Percentiles rank a stretch among this genome's conserved stretches.
Evolutionary conservation across 202 grass and related monocot genomes (phyloP).

Genomic region (Dendrocalamus latiflorus): DNA sequence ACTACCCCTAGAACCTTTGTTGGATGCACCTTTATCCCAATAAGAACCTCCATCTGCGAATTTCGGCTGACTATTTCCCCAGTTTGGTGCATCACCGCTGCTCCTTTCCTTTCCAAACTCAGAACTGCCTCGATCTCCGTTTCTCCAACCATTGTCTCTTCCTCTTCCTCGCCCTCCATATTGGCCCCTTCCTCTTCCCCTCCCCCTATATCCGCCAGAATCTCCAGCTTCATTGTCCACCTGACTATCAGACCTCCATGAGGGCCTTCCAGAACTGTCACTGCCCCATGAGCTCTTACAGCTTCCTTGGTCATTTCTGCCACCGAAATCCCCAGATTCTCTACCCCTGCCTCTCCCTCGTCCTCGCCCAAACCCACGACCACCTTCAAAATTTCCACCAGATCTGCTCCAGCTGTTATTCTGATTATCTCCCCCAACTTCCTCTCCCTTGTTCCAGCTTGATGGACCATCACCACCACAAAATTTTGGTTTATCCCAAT

Average conservation of each 20-base stretch:
- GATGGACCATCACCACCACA: constrained; percentile 36
- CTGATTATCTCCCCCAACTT: constrained; percentile 37
- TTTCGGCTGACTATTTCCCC: constrained; percentile 35
- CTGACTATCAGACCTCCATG: constrained; percentile 39
- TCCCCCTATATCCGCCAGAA: constrained; percentile 46
- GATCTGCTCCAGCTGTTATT: constrained; percentile 45
- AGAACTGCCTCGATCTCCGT: constrained; percentile 33
- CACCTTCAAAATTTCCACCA: constrained; percentile 44
- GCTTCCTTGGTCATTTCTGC: constrained; percentile 36
- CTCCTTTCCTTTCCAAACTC: constrained; percentile 40
- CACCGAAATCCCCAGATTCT: constrained; percentile 29
- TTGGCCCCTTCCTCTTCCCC: constrained; percentile 52
- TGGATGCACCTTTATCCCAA: constrained; percentile 27
- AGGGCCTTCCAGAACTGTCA: constrained; percentile 37
- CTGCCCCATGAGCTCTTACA: constrained; percentile 34
- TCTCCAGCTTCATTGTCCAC: constrained; percentile 34
- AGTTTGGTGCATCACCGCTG: constrained; percentile 35
- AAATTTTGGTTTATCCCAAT: constrained; percentile 59
- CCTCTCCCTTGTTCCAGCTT: constrained; percentile 49
- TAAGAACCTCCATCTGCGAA: constrained; percentile 15
- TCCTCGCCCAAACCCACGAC: constrained; percentile 47
- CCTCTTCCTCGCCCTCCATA: constrained; percentile 47
- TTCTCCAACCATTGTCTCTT: constrained; percentile 44
- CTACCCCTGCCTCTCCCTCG: constrained; percentile 34
- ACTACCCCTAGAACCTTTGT: constrained; percentile 30